Conservation (phyloP, 2,329 filamentous ascomycete genomes). For the Aspergillus quadrilineatus region DNA sequence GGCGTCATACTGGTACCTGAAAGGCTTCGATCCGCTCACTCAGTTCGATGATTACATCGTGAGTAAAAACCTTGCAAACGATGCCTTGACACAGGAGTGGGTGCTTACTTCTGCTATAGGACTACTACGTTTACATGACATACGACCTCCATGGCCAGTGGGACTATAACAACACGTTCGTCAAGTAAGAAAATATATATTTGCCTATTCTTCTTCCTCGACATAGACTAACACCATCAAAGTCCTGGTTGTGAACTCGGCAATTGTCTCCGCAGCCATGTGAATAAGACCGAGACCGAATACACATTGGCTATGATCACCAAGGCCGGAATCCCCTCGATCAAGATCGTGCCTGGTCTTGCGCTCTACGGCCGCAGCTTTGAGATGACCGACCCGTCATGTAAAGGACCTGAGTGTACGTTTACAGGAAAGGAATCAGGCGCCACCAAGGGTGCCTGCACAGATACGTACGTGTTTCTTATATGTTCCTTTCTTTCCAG, state of each 20-base stretch:
- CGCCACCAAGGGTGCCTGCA: constrained; percentile 1
- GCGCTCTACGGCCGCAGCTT: constrained; percentile 6
- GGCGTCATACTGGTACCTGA: constrained; percentile 36
- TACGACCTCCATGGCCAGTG: constrained; percentile 36
- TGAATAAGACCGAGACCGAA: constrained; percentile 41
- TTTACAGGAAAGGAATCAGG: constrained; percentile 1
- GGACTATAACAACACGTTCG: background rate
- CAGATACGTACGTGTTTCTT: background rate
- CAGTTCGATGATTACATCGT: constrained; percentile 21
- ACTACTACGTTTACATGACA: constrained; percentile 29
- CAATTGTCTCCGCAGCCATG: constrained; percentile 26
- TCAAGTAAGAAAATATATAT: background rate
- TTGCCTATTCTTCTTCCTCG: too few species aligned
- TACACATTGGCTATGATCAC: constrained; percentile 23
- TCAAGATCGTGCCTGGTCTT: constrained; percentile 1
- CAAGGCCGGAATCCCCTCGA: background rate
- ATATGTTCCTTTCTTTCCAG: background rate
- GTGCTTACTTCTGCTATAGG: constrained; percentile 32
- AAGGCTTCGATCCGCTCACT: constrained; percentile 27
- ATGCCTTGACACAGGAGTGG: constrained; percentile 3
- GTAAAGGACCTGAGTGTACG: background rate
- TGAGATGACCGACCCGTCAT: background rate
- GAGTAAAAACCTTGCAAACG: background rate
- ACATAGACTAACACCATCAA: background rate
- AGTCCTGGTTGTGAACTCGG: constrained; percentile 25